Conservation (phyloP, 2,329 filamentous ascomycete species). For the Aspergillus aculeatus region DNA sequence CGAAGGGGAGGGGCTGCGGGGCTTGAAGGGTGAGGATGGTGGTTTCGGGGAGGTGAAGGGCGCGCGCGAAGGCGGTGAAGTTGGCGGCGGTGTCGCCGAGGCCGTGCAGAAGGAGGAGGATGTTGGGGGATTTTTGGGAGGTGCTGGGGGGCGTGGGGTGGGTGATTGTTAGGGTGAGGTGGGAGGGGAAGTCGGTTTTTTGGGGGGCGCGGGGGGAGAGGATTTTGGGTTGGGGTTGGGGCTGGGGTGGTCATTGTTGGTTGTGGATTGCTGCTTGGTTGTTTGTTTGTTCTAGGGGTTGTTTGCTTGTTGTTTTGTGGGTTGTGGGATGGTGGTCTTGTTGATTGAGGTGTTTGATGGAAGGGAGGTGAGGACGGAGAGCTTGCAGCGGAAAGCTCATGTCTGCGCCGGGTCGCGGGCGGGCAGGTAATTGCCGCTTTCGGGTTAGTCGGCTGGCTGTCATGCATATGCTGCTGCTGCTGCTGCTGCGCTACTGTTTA, state of each 20-base stretch:
- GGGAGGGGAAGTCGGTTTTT: slow-evolving; percentile 48
- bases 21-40: slow-evolving; percentile 72
- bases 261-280: background rate
- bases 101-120: slow-evolving; percentile 80
- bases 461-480: no score
- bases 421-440: background rate
- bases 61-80: slow-evolving; percentile 67
- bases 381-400: no score
- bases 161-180: slow-evolving; percentile 42
- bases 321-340: no score
- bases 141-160: slow-evolving; percentile 38
- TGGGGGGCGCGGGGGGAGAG: slow-evolving; percentile 36
- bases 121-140: slow-evolving; percentile 57
- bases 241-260: background rate
- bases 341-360: background rate
- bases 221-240: slow-evolving; percentile 15
- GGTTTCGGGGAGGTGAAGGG: slow-evolving; percentile 73
- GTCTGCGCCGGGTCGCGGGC: no score
- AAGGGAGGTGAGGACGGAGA: background rate
- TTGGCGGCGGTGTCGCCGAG: slow-evolving; percentile 72
- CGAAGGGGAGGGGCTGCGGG: slow-evolving; percentile 66
- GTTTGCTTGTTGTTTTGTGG: background rate
- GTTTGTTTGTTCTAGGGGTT: background rate
- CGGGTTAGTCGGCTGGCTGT: background rate
- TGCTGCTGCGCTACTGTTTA: no score